A percentile compares a stretch with the other conserved stretches of the same genome.
Conservation (phyloP, 257 asterid species). For the Solanum gracilifrons region DNA sequence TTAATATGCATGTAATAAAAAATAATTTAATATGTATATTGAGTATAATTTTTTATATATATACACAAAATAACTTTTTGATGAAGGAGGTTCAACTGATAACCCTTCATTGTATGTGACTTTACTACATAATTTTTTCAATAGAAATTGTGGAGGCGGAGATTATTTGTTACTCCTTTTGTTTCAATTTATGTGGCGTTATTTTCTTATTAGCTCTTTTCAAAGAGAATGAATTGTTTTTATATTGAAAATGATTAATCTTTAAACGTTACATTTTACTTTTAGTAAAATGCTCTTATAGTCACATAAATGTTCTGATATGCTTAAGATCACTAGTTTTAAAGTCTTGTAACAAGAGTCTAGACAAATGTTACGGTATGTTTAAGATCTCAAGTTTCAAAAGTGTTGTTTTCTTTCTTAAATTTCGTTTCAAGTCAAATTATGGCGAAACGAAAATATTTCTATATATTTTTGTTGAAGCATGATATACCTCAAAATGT, state of each 20-base stretch:
- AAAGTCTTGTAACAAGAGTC: neutral
- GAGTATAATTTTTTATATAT: neutral
- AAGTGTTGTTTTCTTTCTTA: fast-evolving
- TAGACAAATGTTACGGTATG: neutral
- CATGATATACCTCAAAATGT: neutral
- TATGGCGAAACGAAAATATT: neutral
- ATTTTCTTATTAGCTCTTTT: neutral
- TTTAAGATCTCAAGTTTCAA: neutral
- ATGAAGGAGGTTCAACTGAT: neutral
- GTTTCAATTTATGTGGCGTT: neutral
- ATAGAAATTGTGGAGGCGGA: neutral
- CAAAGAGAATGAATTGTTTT: neutral
- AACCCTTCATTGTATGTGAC: neutral
- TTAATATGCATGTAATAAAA: neutral
- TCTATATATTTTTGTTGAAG: neutral
- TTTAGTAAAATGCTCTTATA: neutral
- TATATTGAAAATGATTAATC: neutral
- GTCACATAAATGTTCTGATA: neutral
- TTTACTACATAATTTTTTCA: neutral
- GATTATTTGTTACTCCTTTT: neutral
- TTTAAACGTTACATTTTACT: neutral
- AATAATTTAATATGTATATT: neutral
- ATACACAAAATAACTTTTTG: neutral
- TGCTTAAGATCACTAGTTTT: neutral
- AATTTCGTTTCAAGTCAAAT: neutral